These are phyloP conservation scores for Xylaria sp. DNA, from an alignment of 2,329 filamentous ascomycete species.

Conservation along the genomic window DNA sequence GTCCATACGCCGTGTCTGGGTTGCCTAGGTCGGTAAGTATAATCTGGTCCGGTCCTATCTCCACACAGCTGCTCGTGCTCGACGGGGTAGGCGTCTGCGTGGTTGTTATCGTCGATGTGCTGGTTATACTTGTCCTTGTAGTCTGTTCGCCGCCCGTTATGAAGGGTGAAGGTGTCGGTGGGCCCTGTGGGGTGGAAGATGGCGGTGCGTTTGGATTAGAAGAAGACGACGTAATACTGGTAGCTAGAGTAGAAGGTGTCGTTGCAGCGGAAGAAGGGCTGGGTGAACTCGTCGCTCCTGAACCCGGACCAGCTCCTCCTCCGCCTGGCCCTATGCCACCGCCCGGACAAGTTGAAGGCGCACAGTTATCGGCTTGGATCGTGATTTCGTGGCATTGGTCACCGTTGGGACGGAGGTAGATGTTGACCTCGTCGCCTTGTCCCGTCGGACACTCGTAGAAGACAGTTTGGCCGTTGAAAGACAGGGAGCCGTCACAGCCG, in stretches of 20 bases:
- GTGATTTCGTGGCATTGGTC: conserved; percentile 61
- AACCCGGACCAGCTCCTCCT: conserved; percentile 8
- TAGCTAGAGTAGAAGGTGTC: conserved; percentile 18
- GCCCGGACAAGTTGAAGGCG: conserved; percentile 36
- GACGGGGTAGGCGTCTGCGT: conserved; percentile 27
- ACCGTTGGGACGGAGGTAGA: conserved; percentile 60
- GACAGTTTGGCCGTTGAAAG: conserved; percentile 60
- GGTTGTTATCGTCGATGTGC: conserved; percentile 34
- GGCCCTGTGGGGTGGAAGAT: conserved; percentile 9
- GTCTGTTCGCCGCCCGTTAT: conserved; percentile 20
- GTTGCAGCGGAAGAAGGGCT: neutral
- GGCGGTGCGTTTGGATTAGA: neutral
- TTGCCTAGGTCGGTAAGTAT: conserved; percentile 66
- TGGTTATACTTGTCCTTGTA: conserved; percentile 33
- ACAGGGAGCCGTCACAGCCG: conserved; percentile 62
- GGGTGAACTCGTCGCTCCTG: conserved; percentile 22
- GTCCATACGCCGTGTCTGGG: conserved; percentile 58
- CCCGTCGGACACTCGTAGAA: conserved; percentile 73
- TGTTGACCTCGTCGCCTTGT: conserved; percentile 64
- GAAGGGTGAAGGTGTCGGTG: conserved; percentile 31
- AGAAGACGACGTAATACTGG: neutral
- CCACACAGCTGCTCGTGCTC: conserved; percentile 22
- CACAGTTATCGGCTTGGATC: conserved; percentile 56
- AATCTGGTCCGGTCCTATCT: conserved; percentile 50
- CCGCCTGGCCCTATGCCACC: conserved; percentile 31